Evolutionary conservation across 75 land plant genomes (phyloP).

Genomic region (Selaginella tamariscina): DNA sequence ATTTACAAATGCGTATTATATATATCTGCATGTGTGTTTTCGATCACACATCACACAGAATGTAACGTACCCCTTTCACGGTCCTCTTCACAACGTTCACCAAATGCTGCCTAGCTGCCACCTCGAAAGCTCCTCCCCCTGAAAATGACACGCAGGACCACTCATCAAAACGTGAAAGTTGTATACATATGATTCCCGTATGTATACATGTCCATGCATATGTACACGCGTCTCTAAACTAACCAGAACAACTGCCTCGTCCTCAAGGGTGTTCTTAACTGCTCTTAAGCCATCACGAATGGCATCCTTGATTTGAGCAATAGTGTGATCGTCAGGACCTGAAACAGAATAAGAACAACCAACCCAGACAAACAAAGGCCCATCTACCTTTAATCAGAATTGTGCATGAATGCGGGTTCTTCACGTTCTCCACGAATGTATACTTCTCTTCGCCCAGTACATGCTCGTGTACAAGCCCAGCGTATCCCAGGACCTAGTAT

Average conservation of each 20-base stretch:
- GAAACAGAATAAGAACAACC: not conserved
- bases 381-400: constrained; percentile 71
- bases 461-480: constrained; percentile 95
- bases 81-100: constrained; percentile 79
- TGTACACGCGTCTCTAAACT: not conserved
- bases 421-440: constrained; percentile 93
- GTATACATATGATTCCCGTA: not conserved
- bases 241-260: constrained; percentile 79
- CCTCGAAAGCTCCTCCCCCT: constrained; percentile 99
- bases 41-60: not conserved
- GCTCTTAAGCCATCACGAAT: constrained; percentile 90
- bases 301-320: constrained; percentile 99
- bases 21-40: too few relatives aligned
- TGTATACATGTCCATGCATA: not conserved
- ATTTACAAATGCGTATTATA: not conserved
- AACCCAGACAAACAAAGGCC: not conserved
- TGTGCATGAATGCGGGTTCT: constrained; percentile 92
- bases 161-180: too few relatives aligned
- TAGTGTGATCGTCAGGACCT: constrained; percentile 99
- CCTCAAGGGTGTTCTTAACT: constrained; percentile 93
- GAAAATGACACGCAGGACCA: too few relatives aligned
- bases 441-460: constrained; percentile 96
- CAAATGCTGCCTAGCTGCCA: constrained; percentile 89
- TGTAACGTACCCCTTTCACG: constrained; percentile 68
- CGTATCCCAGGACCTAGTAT: constrained; percentile 95